Conservation (phyloP, 139 green algal species). For the Chlorella sorokiniana region DNA sequence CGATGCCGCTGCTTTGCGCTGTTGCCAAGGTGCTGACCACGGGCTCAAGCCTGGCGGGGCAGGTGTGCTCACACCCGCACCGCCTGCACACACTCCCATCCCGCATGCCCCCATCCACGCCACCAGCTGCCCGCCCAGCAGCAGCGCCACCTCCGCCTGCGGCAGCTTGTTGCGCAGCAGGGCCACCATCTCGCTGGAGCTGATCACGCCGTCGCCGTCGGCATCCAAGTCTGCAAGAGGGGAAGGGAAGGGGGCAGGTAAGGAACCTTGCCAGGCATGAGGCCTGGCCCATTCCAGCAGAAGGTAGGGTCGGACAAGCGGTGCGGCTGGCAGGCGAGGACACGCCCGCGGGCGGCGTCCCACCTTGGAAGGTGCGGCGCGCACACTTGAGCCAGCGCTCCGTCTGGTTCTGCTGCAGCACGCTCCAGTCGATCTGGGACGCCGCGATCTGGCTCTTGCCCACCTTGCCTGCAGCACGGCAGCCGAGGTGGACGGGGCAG, state of each 20-base stretch:
- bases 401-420: conserved; percentile 54
- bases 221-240: conserved; percentile 6
- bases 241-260: neutral
- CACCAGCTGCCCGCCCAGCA: neutral
- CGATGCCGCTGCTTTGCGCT: too few relatives aligned
- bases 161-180: conserved; percentile 75
- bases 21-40: too few relatives aligned
- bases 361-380: conserved; percentile 62
- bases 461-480: conserved; percentile 13
- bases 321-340: neutral
- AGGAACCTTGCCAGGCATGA: too few relatives aligned
- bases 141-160: conserved; percentile 63
- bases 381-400: conserved; percentile 79
- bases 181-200: conserved; percentile 54
- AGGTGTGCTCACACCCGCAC: too few relatives aligned
- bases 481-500: neutral
- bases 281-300: neutral
- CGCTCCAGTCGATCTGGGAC: conserved; percentile 61
- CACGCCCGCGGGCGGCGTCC: neutral
- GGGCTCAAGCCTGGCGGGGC: too few relatives aligned
- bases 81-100: too few relatives aligned
- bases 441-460: conserved; percentile 48
- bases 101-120: too few relatives aligned
- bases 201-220: conserved; percentile 58
- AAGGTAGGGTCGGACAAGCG: neutral